Base-by-base conservation (phyloP, 305 asterid genomes). In the Fraxinus dipetala region DNA sequence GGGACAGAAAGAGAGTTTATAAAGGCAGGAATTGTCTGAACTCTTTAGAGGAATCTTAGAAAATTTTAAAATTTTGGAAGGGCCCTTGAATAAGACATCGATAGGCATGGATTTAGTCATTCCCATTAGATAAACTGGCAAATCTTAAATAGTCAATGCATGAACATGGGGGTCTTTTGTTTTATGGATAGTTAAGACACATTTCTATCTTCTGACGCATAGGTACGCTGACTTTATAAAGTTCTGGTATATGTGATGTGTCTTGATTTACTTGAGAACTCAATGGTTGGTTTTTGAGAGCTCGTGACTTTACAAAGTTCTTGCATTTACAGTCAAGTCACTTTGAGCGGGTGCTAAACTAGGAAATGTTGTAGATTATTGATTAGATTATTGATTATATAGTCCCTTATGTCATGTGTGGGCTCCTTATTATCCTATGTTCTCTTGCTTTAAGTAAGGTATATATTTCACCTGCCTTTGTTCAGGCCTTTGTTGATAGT, bases 401-500 rank as follows among this genome's bases (percentile, higher is more conserved):
- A 11, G 73, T 28, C 18, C 73, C 31, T 10, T 11, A 7, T 65
- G 35, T 65, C 8, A 24, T 28, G 8, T 11, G 34, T 24, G 75
- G 13, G 34, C 72, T 63, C 72, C 75, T 67, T 28, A 26, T 56
- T 72, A 54, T 40, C 3, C 11, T 5, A 16, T 31, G 76, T 77
- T 82, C 32, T 72, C 78, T 80, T 40, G 34, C 10, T 40, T 59
- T 40, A 75, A 61, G 32, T 76, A 34, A 36, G 73, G 61, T 69
- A 76, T 81, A 78, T n/a, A 38, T 8, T 74, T 56, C 10, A 9
- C 73, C 70, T 48, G 20, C 82, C 56, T 80, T 82, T 83, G 82
- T 85, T 87, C 89, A 95, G 99, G 99, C 99, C 78, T 96, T 96
- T 81, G 98, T 96, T 82, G 99, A 96, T 81, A 96, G 99, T 85